phyloP scores from a whole-genome alignment of 257 asterid genomes.

The Anisodus acutangulus region DNA sequence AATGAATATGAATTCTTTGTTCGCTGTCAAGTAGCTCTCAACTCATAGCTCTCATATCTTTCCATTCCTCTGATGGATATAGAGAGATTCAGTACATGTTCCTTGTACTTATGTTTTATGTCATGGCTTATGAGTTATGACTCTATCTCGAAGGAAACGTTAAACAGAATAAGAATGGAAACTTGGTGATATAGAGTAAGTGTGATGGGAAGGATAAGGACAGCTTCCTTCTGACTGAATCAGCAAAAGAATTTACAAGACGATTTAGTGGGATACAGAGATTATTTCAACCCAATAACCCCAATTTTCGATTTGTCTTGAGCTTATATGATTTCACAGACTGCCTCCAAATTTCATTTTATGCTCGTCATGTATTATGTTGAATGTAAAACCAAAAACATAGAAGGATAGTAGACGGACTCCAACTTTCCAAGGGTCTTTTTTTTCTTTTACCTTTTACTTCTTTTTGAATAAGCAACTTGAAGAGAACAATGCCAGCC shows the following conservation, averaged over 20 bases:
- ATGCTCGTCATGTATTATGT: neutral
- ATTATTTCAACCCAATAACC: too few species aligned
- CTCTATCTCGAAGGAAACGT: neutral
- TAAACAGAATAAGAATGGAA: conserved; percentile 12
- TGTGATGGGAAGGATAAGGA: neutral
- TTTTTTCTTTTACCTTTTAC: neutral
- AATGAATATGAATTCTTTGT: neutral
- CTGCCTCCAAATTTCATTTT: neutral
- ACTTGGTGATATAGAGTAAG: neutral
- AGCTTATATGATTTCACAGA: too few species aligned
- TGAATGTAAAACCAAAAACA: neutral
- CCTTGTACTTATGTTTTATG: neutral
- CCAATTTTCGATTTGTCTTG: too few species aligned
- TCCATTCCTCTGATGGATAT: neutral
- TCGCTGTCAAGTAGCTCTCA: neutral
- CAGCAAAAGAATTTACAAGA: too few species aligned
- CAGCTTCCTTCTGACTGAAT: neutral
- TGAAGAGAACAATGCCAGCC: conserved; percentile 7
- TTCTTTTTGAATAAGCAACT: neutral
- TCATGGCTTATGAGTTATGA: neutral
- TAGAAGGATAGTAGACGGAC: neutral
- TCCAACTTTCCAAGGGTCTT: neutral
- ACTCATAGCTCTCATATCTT: neutral
- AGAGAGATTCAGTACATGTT: neutral
- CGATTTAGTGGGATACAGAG: too few species aligned